Evolutionary conservation across 2,329 filamentous ascomycete genomes (phyloP).

Genomic region (Tolypocladium nubicola): DNA sequence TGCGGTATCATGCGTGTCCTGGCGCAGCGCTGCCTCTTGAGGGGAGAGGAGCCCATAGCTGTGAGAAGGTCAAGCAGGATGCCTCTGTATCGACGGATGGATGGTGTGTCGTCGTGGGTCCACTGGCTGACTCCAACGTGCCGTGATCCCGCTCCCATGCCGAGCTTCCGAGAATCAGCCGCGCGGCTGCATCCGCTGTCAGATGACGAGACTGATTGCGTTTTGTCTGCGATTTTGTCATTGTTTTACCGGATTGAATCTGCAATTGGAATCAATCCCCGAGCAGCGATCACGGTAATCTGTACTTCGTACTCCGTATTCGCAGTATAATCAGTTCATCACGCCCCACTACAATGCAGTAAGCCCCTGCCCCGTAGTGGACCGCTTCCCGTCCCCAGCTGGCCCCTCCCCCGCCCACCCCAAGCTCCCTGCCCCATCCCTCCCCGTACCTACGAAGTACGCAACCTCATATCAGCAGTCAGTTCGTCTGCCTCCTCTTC

Average conservation of each 20-base stretch:
- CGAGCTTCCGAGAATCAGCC: background rate
- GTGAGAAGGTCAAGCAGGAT: background rate
- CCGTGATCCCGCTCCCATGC: background rate
- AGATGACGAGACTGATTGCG: too few species aligned
- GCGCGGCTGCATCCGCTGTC: background rate
- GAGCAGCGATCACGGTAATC: too few species aligned
- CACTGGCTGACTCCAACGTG: background rate
- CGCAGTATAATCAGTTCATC: too few species aligned
- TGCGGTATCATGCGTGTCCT: background rate
- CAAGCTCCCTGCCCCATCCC: background rate
- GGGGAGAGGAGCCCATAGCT: background rate
- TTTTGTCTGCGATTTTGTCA: too few species aligned
- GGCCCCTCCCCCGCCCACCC: too few species aligned
- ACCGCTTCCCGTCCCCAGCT: too few species aligned
- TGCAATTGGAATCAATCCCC: too few species aligned
- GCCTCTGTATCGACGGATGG: background rate
- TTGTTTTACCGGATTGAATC: too few species aligned
- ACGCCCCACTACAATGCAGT: too few species aligned
- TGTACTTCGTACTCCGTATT: too few species aligned
- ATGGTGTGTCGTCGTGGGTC: background rate
- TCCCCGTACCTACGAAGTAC: too few species aligned
- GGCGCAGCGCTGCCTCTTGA: background rate
- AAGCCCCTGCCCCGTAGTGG: too few species aligned
- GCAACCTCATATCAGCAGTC: background rate
- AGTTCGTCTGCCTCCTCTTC: background rate